Evolutionary conservation across 202 grass and related monocot species (phyloP).

Genomic region (Zizania palustris): DNA sequence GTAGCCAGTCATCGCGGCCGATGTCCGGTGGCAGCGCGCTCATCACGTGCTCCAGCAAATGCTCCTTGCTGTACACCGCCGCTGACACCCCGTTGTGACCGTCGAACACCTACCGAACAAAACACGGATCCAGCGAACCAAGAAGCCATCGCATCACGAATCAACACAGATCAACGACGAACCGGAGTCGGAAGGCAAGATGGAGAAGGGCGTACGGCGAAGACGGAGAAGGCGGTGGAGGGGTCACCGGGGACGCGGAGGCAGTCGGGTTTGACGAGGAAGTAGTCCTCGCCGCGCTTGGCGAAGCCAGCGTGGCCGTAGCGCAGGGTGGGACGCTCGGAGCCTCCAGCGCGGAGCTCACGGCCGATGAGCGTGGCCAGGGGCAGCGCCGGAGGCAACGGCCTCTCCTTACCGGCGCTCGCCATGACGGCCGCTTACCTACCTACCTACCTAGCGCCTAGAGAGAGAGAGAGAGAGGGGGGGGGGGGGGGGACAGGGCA

Average conservation of each 20-base stretch:
- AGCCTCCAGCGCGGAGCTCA: constrained; percentile 74
- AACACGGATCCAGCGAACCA: constrained; percentile 40
- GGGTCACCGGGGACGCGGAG: constrained; percentile 67
- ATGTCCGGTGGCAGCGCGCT: constrained; percentile 85
- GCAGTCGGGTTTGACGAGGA: constrained; percentile 84
- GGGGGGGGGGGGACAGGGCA: too few species aligned
- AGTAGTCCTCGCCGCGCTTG: constrained; percentile 92
- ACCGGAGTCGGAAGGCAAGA: too few species aligned
- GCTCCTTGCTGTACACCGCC: constrained; percentile 89
- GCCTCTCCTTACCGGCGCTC: constrained; percentile 20
- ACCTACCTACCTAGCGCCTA: not conserved
- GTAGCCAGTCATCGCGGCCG: constrained; percentile 79
- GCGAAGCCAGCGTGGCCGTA: constrained; percentile 84
- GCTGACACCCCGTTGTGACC: constrained; percentile 93
- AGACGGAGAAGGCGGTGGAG: constrained; percentile 85
- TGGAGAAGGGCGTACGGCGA: constrained; percentile 55
- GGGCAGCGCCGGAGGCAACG: constrained; percentile 44
- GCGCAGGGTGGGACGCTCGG: constrained; percentile 64
- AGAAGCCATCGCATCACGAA: constrained; percentile 19
- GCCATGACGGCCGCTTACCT: constrained; percentile 24
- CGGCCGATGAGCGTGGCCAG: constrained; percentile 87
- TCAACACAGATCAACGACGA: not conserved
- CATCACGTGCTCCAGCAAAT: constrained; percentile 83
- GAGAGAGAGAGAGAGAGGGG: too few species aligned
- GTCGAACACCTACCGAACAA: constrained; percentile 68